phyloP scores from a whole-genome alignment of 2,329 filamentous ascomycete genomes.

The Atkinsonella texensis region DNA sequence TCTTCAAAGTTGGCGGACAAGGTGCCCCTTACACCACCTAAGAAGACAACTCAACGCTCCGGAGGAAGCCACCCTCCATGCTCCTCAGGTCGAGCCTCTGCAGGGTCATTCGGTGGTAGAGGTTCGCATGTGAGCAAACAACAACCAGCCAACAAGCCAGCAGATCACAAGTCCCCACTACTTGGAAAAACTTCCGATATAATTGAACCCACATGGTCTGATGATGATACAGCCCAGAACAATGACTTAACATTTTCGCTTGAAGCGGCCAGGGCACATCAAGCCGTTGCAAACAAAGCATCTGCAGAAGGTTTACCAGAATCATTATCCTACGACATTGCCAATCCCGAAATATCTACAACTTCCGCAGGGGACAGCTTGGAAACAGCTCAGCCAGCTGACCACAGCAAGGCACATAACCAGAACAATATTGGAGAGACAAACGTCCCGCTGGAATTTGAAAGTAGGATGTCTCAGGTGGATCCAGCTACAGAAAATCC shows the following conservation, averaged over 20 bases:
- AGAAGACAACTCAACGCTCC: slow-evolving; percentile 20
- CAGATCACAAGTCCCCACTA: background rate
- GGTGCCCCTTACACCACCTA: slow-evolving; percentile 35
- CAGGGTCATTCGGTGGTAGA: slow-evolving; percentile 1
- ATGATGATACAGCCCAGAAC: too few relatives aligned
- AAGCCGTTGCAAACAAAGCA: too few relatives aligned
- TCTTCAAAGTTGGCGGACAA: slow-evolving; percentile 58
- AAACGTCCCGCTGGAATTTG: background rate
- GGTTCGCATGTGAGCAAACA: background rate
- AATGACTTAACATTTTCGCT: too few relatives aligned
- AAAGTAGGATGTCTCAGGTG: background rate
- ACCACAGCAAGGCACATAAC: background rate
- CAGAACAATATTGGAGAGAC: background rate
- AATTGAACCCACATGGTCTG: background rate
- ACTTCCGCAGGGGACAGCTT: too few relatives aligned
- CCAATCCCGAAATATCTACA: too few relatives aligned
- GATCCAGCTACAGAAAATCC: background rate
- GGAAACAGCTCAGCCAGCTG: background rate
- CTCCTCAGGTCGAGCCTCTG: background rate
- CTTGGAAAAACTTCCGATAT: background rate
- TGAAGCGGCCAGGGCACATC: too few relatives aligned
- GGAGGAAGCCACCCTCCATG: background rate
- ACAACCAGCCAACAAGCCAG: background rate
- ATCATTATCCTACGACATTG: too few relatives aligned
- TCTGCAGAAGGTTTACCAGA: too few relatives aligned